Conservation (phyloP, 192 early-diverging fungal species). For the Backusella circina region DNA sequence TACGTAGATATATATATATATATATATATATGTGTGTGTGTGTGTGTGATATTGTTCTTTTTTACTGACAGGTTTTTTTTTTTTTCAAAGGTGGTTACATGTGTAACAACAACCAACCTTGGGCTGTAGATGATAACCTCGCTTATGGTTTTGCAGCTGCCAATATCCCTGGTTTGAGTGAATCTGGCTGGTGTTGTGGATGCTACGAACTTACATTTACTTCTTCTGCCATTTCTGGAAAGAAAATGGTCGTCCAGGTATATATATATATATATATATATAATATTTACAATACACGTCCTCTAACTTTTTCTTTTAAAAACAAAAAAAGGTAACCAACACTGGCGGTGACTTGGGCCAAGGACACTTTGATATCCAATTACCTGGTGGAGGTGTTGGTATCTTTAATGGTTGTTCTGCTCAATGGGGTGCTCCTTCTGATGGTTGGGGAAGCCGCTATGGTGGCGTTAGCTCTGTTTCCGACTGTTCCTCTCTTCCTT, state of each 20-base stretch:
- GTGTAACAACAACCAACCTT: conserved; percentile 25
- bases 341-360: conserved; percentile 19
- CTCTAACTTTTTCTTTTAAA: neutral
- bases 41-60: neutral
- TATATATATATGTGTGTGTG: no score
- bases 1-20: neutral
- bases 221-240: conserved; percentile 6
- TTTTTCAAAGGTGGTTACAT: conserved; percentile 13
- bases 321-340: conserved; percentile 7
- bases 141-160: conserved; percentile 31
- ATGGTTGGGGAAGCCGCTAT: conserved; percentile 19
- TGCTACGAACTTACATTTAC: conserved; percentile 27
- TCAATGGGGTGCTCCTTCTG: conserved; percentile 15
- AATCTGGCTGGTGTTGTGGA: conserved; percentile 18
- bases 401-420: conserved; percentile 18
- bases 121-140: conserved; percentile 22
- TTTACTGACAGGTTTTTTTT: neutral
- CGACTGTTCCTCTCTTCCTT: conserved; percentile 15
- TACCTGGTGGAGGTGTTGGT: conserved; percentile 30
- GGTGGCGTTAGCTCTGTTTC: conserved; percentile 14
- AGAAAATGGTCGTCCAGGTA: conserved; percentile 23
- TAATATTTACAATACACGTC: no score
- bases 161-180: conserved; percentile 13
- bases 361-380: conserved; percentile 25
- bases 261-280: neutral